Percentiles rank a stretch among this genome's conserved stretches.
Conservation (phyloP, 192 early-diverging fungal genomes). For the Rhizophagus prolifer region DNA sequence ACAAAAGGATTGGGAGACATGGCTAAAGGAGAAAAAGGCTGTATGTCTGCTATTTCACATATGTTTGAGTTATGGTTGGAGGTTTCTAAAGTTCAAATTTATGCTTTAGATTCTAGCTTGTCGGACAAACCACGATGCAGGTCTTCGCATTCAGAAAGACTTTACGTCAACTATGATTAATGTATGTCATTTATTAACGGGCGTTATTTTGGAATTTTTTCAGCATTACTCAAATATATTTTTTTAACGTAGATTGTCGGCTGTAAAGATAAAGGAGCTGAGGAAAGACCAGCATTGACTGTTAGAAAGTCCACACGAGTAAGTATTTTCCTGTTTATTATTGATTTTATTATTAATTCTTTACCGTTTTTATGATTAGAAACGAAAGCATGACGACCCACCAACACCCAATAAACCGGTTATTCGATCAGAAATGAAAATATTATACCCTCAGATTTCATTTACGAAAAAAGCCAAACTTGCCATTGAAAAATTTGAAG, state of each 20-base stretch:
- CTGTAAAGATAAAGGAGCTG: too few species aligned
- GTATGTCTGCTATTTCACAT: constrained; percentile 23
- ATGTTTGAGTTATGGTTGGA: constrained; percentile 17
- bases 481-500: too few species aligned
- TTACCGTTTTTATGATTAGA: too few species aligned
- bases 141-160: constrained; percentile 14
- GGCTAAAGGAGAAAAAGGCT: constrained; percentile 32
- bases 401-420: too few species aligned
- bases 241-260: constrained; percentile 12
- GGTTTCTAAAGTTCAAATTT: constrained; percentile 25
- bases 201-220: background rate
- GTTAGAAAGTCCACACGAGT: too few species aligned
- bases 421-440: too few species aligned
- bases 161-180: constrained; percentile 17
- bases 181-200: background rate
- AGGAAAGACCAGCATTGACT: too few species aligned
- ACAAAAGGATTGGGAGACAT: constrained; percentile 26
- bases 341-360: too few species aligned
- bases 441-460: too few species aligned
- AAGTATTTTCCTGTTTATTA: too few species aligned
- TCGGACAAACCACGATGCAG: constrained; percentile 14
- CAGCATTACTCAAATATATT: background rate
- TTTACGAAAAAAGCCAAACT: too few species aligned
- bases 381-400: too few species aligned
- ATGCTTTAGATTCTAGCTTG: constrained; percentile 28